Conservation (phyloP, 805 yeast genomes). For the Kluyveromyces wickerhamii region DNA sequence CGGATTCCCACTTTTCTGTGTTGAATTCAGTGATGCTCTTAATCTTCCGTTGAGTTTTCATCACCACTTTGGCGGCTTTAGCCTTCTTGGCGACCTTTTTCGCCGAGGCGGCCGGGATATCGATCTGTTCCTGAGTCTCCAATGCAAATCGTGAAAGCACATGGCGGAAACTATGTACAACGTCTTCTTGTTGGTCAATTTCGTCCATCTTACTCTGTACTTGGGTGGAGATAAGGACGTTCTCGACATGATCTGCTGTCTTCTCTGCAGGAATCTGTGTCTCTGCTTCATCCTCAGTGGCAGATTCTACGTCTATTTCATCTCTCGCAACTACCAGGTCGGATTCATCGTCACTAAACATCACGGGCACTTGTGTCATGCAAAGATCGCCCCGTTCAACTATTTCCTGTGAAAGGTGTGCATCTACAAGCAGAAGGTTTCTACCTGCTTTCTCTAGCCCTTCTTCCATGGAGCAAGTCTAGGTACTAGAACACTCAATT, state of each 20-base stretch:
- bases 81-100: not conserved
- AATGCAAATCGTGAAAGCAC: slow-evolving; percentile 19
- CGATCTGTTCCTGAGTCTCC: slow-evolving; percentile 1
- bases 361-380: slow-evolving; percentile 7
- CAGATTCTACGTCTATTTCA: slow-evolving; percentile 15
- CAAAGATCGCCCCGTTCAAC: slow-evolving; percentile 5
- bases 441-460: slow-evolving; percentile 4
- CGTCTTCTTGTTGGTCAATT: slow-evolving; percentile 13
- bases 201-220: slow-evolving; percentile 27
- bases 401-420: not conserved
- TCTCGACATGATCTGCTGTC: slow-evolving; percentile 5
- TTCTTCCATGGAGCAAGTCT: slow-evolving; percentile 3
- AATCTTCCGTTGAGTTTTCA: slow-evolving; percentile 4
- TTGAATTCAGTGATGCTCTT: slow-evolving; percentile 12
- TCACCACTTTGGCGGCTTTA: not conserved
- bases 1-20: slow-evolving; percentile 7
- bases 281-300: slow-evolving; percentile 3
- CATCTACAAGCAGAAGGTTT: slow-evolving; percentile 2
- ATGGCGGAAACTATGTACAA: slow-evolving; percentile 8
- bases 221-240: slow-evolving; percentile 25
- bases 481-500: too few species aligned
- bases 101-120: not conserved
- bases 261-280: too few species aligned
- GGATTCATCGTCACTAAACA: slow-evolving; percentile 5
- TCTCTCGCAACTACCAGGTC: too few species aligned